Percentiles rank a stretch among this genome's conserved stretches.
Conservation (phyloP, 1,139 yeast species). For the Blastobotrys buckinghamii region DNA sequence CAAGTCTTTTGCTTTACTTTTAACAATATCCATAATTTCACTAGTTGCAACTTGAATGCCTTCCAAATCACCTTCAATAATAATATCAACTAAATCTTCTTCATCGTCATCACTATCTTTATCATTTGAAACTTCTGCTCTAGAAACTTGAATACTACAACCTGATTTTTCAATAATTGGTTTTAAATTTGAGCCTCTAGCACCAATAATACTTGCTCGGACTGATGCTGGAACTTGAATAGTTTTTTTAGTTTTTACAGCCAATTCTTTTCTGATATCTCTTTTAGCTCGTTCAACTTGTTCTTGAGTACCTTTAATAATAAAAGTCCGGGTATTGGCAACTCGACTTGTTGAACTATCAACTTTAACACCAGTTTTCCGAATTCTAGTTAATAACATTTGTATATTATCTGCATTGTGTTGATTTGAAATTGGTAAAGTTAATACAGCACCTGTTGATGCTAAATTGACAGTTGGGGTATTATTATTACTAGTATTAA, state of each 20-base stretch:
- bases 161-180: conserved; percentile 69
- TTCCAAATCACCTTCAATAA: conserved; percentile 79
- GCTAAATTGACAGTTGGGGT: neutral
- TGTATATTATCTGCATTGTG: conserved; percentile 14
- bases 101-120: conserved; percentile 36
- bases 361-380: conserved; percentile 60
- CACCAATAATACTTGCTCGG: conserved; percentile 80
- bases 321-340: conserved; percentile 76
- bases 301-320: conserved; percentile 70
- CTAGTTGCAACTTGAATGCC: conserved; percentile 72
- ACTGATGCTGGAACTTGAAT: conserved; percentile 73
- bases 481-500: neutral
- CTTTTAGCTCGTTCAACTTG: conserved; percentile 69
- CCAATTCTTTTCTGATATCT: conserved; percentile 68
- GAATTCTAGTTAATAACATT: conserved; percentile 47
- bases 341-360: conserved; percentile 80
- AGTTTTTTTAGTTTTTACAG: conserved; percentile 51
- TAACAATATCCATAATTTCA: conserved; percentile 66
- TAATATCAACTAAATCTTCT: conserved; percentile 53
- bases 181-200: conserved; percentile 77
- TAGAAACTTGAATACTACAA: conserved; percentile 68
- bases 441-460: neutral
- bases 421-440: conserved; percentile 14
- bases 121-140: conserved; percentile 15
- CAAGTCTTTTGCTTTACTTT: conserved; percentile 47